phyloP scores from a whole-genome alignment of 192 early-diverging fungal species.

The Entophlyctis helioformis region DNA sequence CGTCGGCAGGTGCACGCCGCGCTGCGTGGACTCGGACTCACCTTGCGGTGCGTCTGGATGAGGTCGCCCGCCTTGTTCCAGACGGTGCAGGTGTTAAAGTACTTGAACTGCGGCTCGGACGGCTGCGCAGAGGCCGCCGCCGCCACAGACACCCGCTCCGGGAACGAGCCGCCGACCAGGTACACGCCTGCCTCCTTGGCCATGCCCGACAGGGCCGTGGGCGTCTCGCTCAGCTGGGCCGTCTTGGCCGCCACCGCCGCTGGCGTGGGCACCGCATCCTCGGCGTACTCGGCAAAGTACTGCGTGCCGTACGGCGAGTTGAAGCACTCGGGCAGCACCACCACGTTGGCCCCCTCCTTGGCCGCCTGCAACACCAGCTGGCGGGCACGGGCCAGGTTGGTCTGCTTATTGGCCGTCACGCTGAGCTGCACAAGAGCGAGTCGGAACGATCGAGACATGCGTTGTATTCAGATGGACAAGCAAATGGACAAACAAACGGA shows the following conservation, averaged over 20 bases:
- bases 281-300: slow-evolving; percentile 86
- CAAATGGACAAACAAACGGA: too few species aligned
- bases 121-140: too few species aligned
- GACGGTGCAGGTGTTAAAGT: slow-evolving; percentile 35
- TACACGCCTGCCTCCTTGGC: slow-evolving; percentile 82
- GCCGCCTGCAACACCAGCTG: slow-evolving; percentile 75
- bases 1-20: too few species aligned
- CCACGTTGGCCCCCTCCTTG: slow-evolving; percentile 68
- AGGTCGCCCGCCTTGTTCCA: slow-evolving; percentile 19
- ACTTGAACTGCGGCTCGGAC: slow-evolving; percentile 5
- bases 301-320: slow-evolving; percentile 93
- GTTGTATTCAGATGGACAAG: too few species aligned
- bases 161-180: slow-evolving; percentile 76
- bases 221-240: too few species aligned
- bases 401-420: slow-evolving; percentile 60
- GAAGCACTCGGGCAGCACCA: slow-evolving; percentile 98
- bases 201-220: slow-evolving; percentile 64
- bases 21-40: too few species aligned
- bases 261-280: too few species aligned
- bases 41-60: slow-evolving; percentile 26
- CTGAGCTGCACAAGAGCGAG: slow-evolving; percentile 58
- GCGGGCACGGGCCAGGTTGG: slow-evolving; percentile 69
- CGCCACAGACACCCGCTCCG: too few species aligned
- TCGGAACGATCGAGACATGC: slow-evolving; percentile 12
- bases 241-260: too few species aligned